These are phyloP conservation scores for Penicillium coffeae DNA, from an alignment of 495 filamentous ascomycete species.

Conservation along the genomic window DNA sequence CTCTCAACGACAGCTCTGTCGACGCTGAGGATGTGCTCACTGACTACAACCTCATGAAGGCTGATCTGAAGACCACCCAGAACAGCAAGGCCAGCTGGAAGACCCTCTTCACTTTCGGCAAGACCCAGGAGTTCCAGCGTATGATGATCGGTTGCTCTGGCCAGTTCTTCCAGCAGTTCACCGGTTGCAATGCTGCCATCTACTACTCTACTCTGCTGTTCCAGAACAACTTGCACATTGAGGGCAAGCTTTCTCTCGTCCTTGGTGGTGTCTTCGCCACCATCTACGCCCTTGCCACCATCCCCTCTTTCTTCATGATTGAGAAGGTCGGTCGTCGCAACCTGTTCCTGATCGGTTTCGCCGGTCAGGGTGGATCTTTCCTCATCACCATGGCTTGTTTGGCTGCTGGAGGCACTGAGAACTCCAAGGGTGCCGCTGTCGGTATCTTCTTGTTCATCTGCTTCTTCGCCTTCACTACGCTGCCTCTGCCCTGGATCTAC, in stretches of 20 bases:
- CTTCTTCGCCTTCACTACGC: slow-evolving; percentile 39
- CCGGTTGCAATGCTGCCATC: slow-evolving; percentile 73
- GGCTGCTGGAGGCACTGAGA: slow-evolving; percentile 14
- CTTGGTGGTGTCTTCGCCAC: slow-evolving; percentile 78
- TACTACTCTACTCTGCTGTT: slow-evolving; percentile 82
- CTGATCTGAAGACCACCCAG: slow-evolving; percentile 27
- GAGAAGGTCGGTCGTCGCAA: slow-evolving; percentile 70
- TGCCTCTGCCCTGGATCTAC: slow-evolving; percentile 65
- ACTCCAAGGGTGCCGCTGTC: slow-evolving; percentile 35
- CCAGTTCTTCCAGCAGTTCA: slow-evolving; percentile 75
- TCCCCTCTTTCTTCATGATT: slow-evolving; percentile 63
- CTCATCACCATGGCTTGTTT: slow-evolving; percentile 36
- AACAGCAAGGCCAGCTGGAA: slow-evolving; percentile 35
- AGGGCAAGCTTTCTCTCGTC: slow-evolving; percentile 59
- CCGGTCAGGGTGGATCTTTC: slow-evolving; percentile 49
- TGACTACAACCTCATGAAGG: slow-evolving; percentile 49
- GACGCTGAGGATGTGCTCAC: slow-evolving; percentile 30
- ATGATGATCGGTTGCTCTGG: slow-evolving; percentile 42
- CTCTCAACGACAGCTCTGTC: slow-evolving; percentile 38
- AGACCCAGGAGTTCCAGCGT: slow-evolving; percentile 45
- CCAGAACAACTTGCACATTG: slow-evolving; percentile 55
- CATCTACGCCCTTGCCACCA: slow-evolving; percentile 62
- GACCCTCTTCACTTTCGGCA: slow-evolving; percentile 39
- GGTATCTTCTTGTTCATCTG: slow-evolving; percentile 40
- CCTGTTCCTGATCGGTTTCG: slow-evolving; percentile 63